Percentiles rank a stretch among this genome's conserved stretches.
Evolutionary conservation across 2,329 filamentous ascomycete genomes (phyloP).

Genomic region (Dryadomyces quercivorus): DNA sequence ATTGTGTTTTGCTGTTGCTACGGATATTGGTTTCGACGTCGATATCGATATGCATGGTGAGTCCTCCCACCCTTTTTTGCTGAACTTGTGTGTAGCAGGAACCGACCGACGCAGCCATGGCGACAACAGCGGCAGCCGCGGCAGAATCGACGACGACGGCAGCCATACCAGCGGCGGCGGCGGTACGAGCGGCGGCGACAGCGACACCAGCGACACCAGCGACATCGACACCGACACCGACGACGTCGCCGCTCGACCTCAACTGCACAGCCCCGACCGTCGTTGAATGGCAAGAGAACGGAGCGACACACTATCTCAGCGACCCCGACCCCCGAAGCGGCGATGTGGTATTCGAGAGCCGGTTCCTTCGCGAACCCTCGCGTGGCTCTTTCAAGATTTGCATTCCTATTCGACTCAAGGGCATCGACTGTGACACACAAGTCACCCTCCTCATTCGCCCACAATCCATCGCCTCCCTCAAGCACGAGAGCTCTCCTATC

Average conservation of each 20-base stretch:
- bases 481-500: neutral
- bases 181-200: neutral
- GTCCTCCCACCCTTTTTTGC: neutral
- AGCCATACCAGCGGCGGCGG: neutral
- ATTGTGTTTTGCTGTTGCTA: neutral
- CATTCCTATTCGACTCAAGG: slow-evolving; percentile 1
- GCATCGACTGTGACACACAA: slow-evolving; percentile 1
- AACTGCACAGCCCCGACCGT: neutral
- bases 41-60: no score
- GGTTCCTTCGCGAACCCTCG: neutral
- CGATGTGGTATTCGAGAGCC: neutral
- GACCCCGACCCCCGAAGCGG: slow-evolving; percentile 1
- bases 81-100: neutral
- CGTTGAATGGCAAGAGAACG: neutral
- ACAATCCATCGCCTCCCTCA: neutral
- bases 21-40: neutral
- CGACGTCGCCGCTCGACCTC: neutral
- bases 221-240: neutral
- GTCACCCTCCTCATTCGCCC: neutral
- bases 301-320: neutral
- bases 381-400: neutral
- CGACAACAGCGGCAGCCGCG: neutral
- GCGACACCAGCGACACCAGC: neutral
- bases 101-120: neutral
- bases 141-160: no score